phyloP scores from a whole-genome alignment of 2,329 filamentous ascomycete genomes.

The Xylariaceae sp. region DNA sequence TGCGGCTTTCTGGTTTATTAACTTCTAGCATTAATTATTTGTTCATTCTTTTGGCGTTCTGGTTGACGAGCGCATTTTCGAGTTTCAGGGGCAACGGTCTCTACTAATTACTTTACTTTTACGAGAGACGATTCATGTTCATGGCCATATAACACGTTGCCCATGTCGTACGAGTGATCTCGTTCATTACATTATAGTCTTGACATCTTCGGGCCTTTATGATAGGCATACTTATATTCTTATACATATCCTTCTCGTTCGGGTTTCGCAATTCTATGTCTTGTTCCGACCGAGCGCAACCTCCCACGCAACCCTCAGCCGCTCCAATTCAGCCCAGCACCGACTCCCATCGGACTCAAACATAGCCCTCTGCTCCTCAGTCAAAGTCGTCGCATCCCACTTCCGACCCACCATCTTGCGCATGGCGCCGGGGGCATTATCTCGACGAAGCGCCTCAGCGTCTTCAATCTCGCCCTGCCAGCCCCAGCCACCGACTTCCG shows the following conservation, averaged over 20 bases:
- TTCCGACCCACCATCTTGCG: slow-evolving; percentile 54
- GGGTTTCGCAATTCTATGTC: background rate
- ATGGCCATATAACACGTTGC: too few species aligned
- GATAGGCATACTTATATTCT: background rate
- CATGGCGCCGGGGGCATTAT: slow-evolving; percentile 46
- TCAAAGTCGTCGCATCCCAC: slow-evolving; percentile 53
- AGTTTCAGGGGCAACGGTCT: too few species aligned
- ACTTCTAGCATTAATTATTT: too few species aligned
- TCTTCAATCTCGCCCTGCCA: slow-evolving; percentile 55
- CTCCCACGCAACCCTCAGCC: slow-evolving; percentile 62
- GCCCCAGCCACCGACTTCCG: slow-evolving; percentile 85
- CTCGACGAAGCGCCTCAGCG: slow-evolving; percentile 39
- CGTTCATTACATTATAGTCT: too few species aligned
- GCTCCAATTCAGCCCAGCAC: slow-evolving; percentile 69
- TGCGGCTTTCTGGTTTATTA: too few species aligned
- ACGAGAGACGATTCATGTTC: too few species aligned
- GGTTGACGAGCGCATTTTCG: too few species aligned
- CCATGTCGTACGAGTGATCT: too few species aligned
- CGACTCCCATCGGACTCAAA: slow-evolving; percentile 58
- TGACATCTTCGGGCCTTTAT: too few species aligned
- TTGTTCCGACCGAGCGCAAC: slow-evolving; percentile 31
- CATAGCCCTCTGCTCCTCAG: slow-evolving; percentile 51
- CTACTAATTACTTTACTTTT: too few species aligned
- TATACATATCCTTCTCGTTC: background rate
- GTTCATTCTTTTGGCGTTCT: too few species aligned